Base-by-base conservation (phyloP, 2,329 filamentous ascomycete genomes). In the Trichoderma koningiopsis region DNA sequence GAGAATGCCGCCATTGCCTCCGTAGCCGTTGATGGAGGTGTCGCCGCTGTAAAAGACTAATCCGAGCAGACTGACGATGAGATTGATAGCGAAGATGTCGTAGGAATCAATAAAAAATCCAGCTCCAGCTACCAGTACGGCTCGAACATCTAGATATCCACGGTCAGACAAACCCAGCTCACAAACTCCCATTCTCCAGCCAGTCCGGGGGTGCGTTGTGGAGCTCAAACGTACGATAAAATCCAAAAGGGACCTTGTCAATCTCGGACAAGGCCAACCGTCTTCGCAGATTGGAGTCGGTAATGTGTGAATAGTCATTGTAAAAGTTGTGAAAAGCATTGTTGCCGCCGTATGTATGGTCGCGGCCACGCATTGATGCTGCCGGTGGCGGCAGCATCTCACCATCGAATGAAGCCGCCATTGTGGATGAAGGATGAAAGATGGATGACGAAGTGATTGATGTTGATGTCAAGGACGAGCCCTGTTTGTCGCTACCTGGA, bases 61-160 rank as follows among this genome's bases (percentile, higher is more conserved):
- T 56, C 92, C 92, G 16, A 95, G 81, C 77, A 94, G 87, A 57
- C 85, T 86, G 1, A 89, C 91, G 60, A 92, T 86, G 59, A 94
- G 83, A 77, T 91, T 92, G 78, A 94, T 92, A 75, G 92, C 91
- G 78, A 96, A 96, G 74, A 94, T 92, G 73, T 88, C 89, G 81
- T 95, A 95, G 14, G 91, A 90, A 78, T 94, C 92, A 58, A 92
- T 90, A 77, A 95, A 93, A 83, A 96, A 95, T 63, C 92, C 92
- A 70, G 93, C 89, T 60, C 92, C 92, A 31, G 92, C 92, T 3
- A 95, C 92, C 7, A 92, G 79, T 3, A 93, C 85, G 67, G 91
- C 90, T 58, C 92, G 88, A 31, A 94, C 84, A 80, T 94, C 81
- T 83, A 56, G 19, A 29, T 19, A 37, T n/a, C 61, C 53, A 37